These are phyloP conservation scores for Barnettozyma botsteinii DNA, from an alignment of 805 yeast genomes.

Conservation along the genomic window DNA sequence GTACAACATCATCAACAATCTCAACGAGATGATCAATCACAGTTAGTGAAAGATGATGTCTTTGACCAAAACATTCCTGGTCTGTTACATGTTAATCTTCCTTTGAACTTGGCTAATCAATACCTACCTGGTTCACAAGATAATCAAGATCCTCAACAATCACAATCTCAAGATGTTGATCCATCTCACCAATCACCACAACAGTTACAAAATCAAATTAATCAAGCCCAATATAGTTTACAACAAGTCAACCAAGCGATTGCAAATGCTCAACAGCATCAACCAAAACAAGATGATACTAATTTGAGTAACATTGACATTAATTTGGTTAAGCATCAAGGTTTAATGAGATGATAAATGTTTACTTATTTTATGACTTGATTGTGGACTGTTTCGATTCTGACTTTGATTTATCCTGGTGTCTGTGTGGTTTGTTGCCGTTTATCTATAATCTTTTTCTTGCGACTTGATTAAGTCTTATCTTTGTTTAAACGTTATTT, in stretches of 20 bases:
- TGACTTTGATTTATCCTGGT: too few species aligned
- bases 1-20: slow-evolving; percentile 5
- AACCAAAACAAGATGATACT: slow-evolving; percentile 16
- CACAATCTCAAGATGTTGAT: slow-evolving; percentile 9
- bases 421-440: neutral
- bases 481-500: too few species aligned
- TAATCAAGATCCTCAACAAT: slow-evolving; percentile 5
- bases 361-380: too few species aligned
- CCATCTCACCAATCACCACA: slow-evolving; percentile 8
- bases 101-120: slow-evolving; percentile 4
- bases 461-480: too few species aligned
- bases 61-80: slow-evolving; percentile 27
- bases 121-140: neutral
- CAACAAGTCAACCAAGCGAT: slow-evolving; percentile 23
- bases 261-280: slow-evolving; percentile 23
- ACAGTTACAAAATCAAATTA: slow-evolving; percentile 7
- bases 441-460: too few species aligned
- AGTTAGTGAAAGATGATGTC: slow-evolving; percentile 9
- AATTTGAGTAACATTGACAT: slow-evolving; percentile 25
- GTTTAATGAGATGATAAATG: slow-evolving; percentile 10
- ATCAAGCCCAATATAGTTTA: slow-evolving; percentile 8
- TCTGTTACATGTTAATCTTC: slow-evolving; percentile 17
- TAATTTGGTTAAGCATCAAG: slow-evolving; percentile 23
- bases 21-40: slow-evolving; percentile 9
- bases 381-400: too few species aligned